Base-by-base conservation (phyloP, 495 filamentous ascomycete species). In the Rhizodiscina lignyota region DNA sequence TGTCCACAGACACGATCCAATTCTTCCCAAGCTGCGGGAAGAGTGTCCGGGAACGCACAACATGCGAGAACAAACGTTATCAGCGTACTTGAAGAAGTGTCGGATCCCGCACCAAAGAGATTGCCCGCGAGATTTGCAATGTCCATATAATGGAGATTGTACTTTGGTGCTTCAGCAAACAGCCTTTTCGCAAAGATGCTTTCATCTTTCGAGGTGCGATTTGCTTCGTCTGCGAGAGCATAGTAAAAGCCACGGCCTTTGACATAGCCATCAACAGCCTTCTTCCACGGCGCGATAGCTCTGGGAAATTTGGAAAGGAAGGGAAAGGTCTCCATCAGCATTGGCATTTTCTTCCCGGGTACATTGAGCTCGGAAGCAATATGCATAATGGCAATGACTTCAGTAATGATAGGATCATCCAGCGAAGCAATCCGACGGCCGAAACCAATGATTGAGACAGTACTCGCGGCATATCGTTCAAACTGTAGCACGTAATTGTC, bases 311-410 rank as follows among this genome's bases (percentile, higher is more conserved):
- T 54, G 8, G 54, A 56, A n/a, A 64, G 54, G 23, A 66, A 52
- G 4, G 68, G 68, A 27, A 72, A 74, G 0, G 68, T 72, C 44
- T 72, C 68, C 42, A 72, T 59, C 13, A 72, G 40, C 70, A 74
- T 74, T 3, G 70, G 70, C 36, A 73, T 72, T 0, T 47, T 60
- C 41, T 70, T 74, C 12, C 70, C 69, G 1, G 70, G 70, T 16
- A 57, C 55, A 42, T 57, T 57, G 29, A 59, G 40, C 32, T 50
- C 48, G 11, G 54, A 52, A 2, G 55, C 55, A 5, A 29, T 27
- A 17, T 57, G 55, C 55, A 59, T 59, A 11, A 55, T 39, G 11
- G 45, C 44, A 53, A 64, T 62, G 4, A 63, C 59, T 32, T 62
- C 60, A 0, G 59, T 62, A 36, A 64, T 61, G 35, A 64, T 60